Percentiles rank a stretch among this genome's conserved stretches.
Conservation (phyloP, 208 protist genomes). For the Leishmania turanica region DNA sequence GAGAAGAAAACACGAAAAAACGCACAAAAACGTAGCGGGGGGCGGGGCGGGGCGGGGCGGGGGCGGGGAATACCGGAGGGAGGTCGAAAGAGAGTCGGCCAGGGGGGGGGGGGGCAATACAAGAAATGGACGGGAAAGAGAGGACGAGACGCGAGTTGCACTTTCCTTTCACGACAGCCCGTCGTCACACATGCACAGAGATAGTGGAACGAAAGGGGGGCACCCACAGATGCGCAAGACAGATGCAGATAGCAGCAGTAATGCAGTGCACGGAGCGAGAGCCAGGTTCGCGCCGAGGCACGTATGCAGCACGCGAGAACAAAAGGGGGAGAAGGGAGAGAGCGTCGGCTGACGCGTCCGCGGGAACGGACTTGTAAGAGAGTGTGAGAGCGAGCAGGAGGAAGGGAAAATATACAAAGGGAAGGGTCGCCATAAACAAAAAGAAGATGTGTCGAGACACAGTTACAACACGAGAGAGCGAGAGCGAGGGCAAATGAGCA, state of each 20-base stretch:
- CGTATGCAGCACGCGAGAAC: not conserved
- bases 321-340: not conserved
- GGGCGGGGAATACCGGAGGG: not conserved
- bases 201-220: not conserved
- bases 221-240: conserved; percentile 1
- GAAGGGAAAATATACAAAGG: not conserved
- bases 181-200: not conserved
- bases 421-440: not conserved
- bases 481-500: not conserved
- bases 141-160: not conserved
- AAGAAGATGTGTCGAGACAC: not conserved
- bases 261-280: not conserved
- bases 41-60: too few relatives aligned
- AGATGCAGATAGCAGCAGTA: not conserved
- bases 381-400: not conserved
- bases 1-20: not conserved
- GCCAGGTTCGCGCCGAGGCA: too few relatives aligned
- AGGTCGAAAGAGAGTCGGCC: not conserved
- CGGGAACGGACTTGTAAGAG: not conserved
- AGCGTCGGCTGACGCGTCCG: not conserved
- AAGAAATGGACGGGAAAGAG: conserved; percentile 5
- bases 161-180: not conserved
- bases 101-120: not conserved
- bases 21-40: not conserved
- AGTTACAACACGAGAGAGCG: not conserved